These are phyloP conservation scores for Pseudognaphalium luteoalbum DNA, from an alignment of 129 eudicot species.

Conservation along the genomic window DNA sequence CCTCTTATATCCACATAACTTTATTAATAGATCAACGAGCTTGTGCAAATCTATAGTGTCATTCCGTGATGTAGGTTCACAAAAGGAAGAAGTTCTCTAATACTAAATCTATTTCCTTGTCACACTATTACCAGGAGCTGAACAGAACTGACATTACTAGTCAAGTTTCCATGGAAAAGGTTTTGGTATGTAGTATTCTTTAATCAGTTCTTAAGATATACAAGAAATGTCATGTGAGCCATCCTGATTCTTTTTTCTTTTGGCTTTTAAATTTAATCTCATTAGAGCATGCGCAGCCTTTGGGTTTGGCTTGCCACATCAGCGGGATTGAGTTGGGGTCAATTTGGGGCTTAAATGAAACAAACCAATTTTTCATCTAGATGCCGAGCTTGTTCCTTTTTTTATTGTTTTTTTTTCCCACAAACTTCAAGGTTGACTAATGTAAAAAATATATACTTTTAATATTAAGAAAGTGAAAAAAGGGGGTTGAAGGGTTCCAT, in stretches of 20 bases:
- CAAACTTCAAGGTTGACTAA: no score
- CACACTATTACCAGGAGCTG: conserved; percentile 71
- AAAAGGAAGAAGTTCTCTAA: conserved; percentile 73
- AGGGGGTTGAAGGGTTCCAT: no score
- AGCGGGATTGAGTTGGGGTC: no score
- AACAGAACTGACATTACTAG: conserved; percentile 48
- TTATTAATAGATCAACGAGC: neutral
- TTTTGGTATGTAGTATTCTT: conserved; percentile 45
- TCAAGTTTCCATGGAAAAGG: conserved; percentile 63
- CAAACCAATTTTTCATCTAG: no score
- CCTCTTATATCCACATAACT: neutral
- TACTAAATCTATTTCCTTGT: conserved; percentile 75
- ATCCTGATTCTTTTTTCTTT: neutral
- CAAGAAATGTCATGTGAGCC: neutral
- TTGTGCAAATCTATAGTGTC: neutral
- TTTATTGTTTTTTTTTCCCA: no score
- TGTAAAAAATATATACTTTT: no score
- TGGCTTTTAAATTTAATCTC: neutral
- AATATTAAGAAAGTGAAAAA: no score
- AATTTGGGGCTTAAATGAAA: no score
- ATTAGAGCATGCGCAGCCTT: no score
- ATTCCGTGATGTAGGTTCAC: neutral
- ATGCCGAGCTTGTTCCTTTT: no score
- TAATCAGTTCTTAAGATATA: neutral
- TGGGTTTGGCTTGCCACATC: no score